Percentiles rank a stretch among this genome's conserved stretches.
These are phyloP conservation scores for Scytalidium lignicola DNA, from an alignment of 2,329 filamentous ascomycete species.

Conservation along the genomic window DNA sequence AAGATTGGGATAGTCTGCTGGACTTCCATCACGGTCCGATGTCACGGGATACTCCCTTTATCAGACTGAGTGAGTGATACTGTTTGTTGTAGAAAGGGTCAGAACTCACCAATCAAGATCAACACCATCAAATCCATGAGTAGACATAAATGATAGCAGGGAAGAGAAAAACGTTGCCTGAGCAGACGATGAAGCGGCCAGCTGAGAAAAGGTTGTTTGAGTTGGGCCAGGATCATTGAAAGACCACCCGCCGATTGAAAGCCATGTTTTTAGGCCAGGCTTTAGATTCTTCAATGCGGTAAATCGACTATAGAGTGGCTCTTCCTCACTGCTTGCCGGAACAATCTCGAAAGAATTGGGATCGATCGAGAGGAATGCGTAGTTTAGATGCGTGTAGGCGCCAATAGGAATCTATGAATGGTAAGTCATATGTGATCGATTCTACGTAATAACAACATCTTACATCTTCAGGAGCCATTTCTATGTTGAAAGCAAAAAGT, in stretches of 20 bases:
- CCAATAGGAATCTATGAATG: slow-evolving; percentile 16
- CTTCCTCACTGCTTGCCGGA: slow-evolving; percentile 21
- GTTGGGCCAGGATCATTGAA: slow-evolving; percentile 26
- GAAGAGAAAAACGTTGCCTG: slow-evolving; percentile 34
- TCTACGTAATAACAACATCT: background rate
- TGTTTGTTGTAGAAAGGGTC: background rate
- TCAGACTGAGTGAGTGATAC: background rate
- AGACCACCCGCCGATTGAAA: slow-evolving; percentile 34
- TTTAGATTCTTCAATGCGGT: slow-evolving; percentile 28
- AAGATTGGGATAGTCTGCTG: slow-evolving; percentile 33
- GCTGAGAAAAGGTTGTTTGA: slow-evolving; percentile 25
- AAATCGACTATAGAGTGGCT: slow-evolving; percentile 19
- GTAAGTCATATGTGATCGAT: background rate
- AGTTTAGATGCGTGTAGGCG: slow-evolving; percentile 30
- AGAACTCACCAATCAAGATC: background rate
- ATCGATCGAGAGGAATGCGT: slow-evolving; percentile 38
- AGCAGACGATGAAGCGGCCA: slow-evolving; percentile 20
- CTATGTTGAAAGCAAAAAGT: background rate
- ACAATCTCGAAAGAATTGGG: slow-evolving; percentile 25
- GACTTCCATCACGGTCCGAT: slow-evolving; percentile 30
- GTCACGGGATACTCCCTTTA: slow-evolving; percentile 33
- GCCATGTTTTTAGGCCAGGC: slow-evolving; percentile 26
- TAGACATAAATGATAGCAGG: slow-evolving; percentile 26
- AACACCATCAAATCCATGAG: slow-evolving; percentile 35
- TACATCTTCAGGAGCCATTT: slow-evolving; percentile 3